phyloP scores from a whole-genome alignment of 1,139 yeast species.

The Taphrina sp. region DNA sequence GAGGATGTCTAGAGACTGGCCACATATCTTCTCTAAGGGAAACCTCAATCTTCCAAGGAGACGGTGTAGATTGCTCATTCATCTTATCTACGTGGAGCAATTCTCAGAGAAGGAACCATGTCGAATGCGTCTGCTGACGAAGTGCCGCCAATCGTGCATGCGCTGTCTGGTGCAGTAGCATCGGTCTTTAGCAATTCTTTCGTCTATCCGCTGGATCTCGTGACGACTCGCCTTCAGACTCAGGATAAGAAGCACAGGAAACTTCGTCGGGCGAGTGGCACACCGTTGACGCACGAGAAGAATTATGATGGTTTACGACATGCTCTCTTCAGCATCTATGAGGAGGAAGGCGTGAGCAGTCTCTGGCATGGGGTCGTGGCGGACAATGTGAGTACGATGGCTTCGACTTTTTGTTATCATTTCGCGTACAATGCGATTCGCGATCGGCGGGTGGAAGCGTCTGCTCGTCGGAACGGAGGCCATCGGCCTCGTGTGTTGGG shows the following conservation, averaged over 20 bases:
- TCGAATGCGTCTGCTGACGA: conserved; percentile 12
- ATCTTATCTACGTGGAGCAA: no score
- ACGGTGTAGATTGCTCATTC: no score
- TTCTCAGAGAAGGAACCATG: no score
- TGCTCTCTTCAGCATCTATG: conserved; percentile 21
- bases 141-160: conserved; percentile 61
- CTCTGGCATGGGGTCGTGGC: conserved; percentile 27
- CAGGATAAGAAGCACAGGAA: conserved; percentile 9
- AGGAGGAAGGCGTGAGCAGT: conserved; percentile 16
- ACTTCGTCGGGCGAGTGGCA: conserved; percentile 70
- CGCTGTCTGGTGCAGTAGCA: conserved; percentile 81
- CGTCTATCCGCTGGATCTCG: conserved; percentile 83
- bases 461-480: conserved; percentile 10
- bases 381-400: conserved; percentile 27
- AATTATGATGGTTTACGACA: conserved; percentile 19
- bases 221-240: conserved; percentile 38
- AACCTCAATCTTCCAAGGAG: no score
- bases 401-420: conserved; percentile 31
- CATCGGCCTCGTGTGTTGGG: conserved; percentile 43
- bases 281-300: conserved; percentile 8
- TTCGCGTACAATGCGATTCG: conserved; percentile 25
- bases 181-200: conserved; percentile 75
- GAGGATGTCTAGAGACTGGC: no score
- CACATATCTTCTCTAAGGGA: no score
- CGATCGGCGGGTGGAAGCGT: conserved; percentile 7